Conservation (phyloP, 2,329 filamentous ascomycete genomes). For the Colletotrichum costaricense region DNA sequence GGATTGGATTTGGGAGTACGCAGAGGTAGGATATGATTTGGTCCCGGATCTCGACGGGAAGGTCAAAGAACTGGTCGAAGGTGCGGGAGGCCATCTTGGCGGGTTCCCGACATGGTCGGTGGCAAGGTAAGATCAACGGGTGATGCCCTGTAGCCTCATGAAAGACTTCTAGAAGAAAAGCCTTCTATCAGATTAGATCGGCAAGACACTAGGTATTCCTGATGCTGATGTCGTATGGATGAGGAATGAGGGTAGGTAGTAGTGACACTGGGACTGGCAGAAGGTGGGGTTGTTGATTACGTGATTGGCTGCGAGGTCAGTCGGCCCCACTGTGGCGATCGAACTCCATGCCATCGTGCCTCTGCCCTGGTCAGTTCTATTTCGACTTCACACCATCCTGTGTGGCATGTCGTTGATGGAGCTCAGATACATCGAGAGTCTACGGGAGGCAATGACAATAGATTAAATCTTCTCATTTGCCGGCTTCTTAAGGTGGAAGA, state of each 20-base stretch:
- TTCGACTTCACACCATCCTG: slow-evolving; percentile 14
- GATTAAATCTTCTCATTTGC: neutral
- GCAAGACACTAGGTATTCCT: no score
- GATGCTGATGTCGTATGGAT: neutral
- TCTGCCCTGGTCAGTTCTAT: slow-evolving; percentile 18
- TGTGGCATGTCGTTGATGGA: neutral
- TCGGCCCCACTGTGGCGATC: slow-evolving; percentile 16
- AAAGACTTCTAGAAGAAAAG: neutral
- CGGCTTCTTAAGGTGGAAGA: neutral
- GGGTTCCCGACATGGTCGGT: neutral
- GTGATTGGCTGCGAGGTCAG: neutral
- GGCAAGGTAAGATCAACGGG: neutral
- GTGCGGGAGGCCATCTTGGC: slow-evolving; percentile 8
- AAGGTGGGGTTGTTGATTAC: neutral
- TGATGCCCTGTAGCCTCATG: neutral
- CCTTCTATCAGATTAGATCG: neutral
- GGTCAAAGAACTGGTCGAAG: slow-evolving; percentile 43
- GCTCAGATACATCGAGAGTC: no score
- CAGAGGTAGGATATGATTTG: slow-evolving; percentile 42
- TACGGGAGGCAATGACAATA: neutral
- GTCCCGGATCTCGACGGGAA: slow-evolving; percentile 43
- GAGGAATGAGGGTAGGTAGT: neutral
- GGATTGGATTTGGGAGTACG: slow-evolving; percentile 37
- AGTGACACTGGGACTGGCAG: slow-evolving; percentile 14
- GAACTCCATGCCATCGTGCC: neutral